Conservation (phyloP, 2,329 filamentous ascomycete species). For the Cladosporium oxysporum region DNA sequence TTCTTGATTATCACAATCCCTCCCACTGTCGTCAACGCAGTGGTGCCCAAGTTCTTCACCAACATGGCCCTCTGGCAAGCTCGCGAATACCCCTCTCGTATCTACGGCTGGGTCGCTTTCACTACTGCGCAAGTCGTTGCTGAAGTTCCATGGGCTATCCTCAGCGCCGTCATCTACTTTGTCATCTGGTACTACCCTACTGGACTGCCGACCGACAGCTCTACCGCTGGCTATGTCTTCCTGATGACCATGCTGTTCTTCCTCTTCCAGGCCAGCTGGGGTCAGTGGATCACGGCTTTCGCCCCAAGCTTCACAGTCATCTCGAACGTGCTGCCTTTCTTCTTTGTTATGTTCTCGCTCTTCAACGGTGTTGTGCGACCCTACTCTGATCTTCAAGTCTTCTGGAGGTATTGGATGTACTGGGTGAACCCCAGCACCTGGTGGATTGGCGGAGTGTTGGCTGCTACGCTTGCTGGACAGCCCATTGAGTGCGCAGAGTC, state of each 20-base stretch:
- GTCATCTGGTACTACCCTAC: conserved; percentile 75
- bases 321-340: conserved; percentile 73
- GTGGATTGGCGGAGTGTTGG: conserved; percentile 70
- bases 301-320: conserved; percentile 78
- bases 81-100: conserved; percentile 70
- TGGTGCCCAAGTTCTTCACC: conserved; percentile 75
- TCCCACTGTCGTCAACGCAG: conserved; percentile 69
- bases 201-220: conserved; percentile 66
- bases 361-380: conserved; percentile 79
- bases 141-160: conserved; percentile 70
- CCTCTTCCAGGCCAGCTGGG: conserved; percentile 74
- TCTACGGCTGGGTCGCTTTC: conserved; percentile 78
- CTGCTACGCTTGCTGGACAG: conserved; percentile 59
- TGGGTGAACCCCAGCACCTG: conserved; percentile 69
- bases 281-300: conserved; percentile 83
- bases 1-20: conserved; percentile 61
- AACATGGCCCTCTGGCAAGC: conserved; percentile 73
- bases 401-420: conserved; percentile 75
- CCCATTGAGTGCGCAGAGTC: conserved; percentile 46
- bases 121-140: conserved; percentile 70
- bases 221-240: conserved; percentile 72
- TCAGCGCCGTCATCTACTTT: conserved; percentile 68
- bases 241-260: conserved; percentile 78
- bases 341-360: conserved; percentile 74
- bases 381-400: conserved; percentile 64